These are phyloP conservation scores for Neurospora discreta DNA, from an alignment of 495 filamentous ascomycete species.

Conservation along the genomic window DNA sequence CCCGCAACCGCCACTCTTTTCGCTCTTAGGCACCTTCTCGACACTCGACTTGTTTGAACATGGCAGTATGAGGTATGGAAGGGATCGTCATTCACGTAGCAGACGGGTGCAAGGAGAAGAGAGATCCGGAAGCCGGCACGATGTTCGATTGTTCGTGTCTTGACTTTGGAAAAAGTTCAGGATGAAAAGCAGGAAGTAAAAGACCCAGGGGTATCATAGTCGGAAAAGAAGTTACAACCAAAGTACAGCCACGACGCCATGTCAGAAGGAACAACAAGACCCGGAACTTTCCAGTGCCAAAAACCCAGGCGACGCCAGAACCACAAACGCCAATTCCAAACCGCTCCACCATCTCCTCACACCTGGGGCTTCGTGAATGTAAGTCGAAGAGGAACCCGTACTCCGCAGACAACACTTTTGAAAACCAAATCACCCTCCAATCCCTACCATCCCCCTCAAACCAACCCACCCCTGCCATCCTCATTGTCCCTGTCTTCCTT, in stretches of 20 bases:
- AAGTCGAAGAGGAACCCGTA: not conserved
- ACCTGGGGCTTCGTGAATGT: not conserved
- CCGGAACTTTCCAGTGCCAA: not conserved
- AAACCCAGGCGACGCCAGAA: not conserved
- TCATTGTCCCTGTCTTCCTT: not conserved
- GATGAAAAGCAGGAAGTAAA: not conserved
- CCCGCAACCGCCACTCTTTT: too few species aligned
- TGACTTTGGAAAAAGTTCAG: not conserved
- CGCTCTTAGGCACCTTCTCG: too few species aligned
- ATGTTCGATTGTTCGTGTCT: not conserved
- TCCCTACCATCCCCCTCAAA: not conserved
- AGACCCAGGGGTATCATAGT: not conserved
- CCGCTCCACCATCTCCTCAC: not conserved
- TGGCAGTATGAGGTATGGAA: not conserved
- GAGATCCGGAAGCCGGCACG: not conserved
- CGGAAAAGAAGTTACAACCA: not conserved
- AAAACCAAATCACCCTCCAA: not conserved
- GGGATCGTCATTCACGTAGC: not conserved
- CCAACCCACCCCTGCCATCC: not conserved
- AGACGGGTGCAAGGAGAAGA: not conserved
- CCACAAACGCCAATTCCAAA: not conserved
- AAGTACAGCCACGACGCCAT: constrained; percentile 3
- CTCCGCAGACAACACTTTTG: not conserved
- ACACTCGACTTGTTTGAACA: not conserved
- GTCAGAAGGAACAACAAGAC: not conserved